Evolutionary conservation across 202 grass and related monocot species (phyloP), one percentile per base, ranked within the genome.

Genomic region (Alloteropsis angusta): DNA sequence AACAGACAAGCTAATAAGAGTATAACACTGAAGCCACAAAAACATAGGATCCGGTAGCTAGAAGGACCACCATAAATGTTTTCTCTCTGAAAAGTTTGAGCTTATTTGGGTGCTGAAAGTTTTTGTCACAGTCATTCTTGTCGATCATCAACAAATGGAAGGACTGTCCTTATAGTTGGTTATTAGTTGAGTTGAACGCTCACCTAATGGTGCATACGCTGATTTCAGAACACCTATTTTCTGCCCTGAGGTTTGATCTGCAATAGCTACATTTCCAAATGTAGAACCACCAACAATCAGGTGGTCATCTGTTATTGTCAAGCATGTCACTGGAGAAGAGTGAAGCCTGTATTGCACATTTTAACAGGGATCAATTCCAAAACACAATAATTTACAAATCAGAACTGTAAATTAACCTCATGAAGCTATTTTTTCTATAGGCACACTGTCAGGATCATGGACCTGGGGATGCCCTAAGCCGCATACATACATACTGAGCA

Each of bases 261-360:
- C 85, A 93, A 95, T 76, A 79, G 92, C 74, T 76, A 98, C 45
- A 77, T 44, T 92, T 82, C 95, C 95, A 82, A 98, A 95, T 78
- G 89, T 87, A 80, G 95, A 98, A 81, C 95, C 95, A 86, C 84
- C 85, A 45, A 90, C 43, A 77, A 98, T 88, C 75, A 98, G 68
- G 19, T 94, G 94, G 61, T 98, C 92, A 62, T 92, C 89, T 53
- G 85, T 92, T 70, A 94, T 9, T 68, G 80, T 82, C 85, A 98
- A 80, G 82, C 92, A 98, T 72, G 89, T 92, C 65, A 98, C 80
- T 8, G 89, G 89, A 70, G 87, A 93, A 72, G 87, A 80, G 44
- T 93, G 87, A 87, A 98, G 86, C 87, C 92, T 94, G 85, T 64
- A 81, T 81, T 83, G 19, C 43, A 81, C 14, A 58, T 42, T 30